These are phyloP conservation scores for Botrytis elliptica DNA, from an alignment of 2,329 filamentous ascomycete genomes.

Conservation along the genomic window DNA sequence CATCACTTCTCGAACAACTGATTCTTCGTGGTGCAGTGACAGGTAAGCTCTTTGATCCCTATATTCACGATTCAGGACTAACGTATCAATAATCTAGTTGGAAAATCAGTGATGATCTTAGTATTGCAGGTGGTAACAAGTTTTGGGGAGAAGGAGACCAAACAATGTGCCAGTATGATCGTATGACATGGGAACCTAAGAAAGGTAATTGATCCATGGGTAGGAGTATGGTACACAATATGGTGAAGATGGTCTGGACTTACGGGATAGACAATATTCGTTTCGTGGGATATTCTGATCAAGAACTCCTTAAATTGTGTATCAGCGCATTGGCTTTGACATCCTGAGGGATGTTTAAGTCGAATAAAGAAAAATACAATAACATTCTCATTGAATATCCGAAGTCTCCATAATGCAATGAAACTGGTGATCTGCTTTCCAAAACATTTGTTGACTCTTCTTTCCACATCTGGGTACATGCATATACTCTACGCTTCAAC, in stretches of 20 bases:
- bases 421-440: neutral
- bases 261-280: neutral
- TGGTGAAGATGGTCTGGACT: neutral
- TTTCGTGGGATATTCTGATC: neutral
- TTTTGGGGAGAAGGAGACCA: neutral
- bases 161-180: neutral
- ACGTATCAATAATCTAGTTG: neutral
- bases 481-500: neutral
- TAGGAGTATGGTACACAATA: neutral
- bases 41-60: neutral
- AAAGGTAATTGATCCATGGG: neutral
- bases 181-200: constrained; percentile 1
- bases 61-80: neutral
- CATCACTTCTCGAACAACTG: constrained; percentile 1
- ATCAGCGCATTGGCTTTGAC: neutral
- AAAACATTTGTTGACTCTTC: neutral
- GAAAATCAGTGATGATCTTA: neutral
- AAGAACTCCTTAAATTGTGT: neutral
- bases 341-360: neutral
- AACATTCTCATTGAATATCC: neutral
- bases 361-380: neutral
- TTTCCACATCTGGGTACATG: neutral
- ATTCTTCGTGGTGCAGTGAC: neutral
- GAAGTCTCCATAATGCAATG: no score
- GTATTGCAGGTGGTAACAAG: neutral